Percentiles rank a stretch among this genome's conserved stretches.
phyloP scores from a whole-genome alignment of 2,329 filamentous ascomycete species.

The Colletotrichum tanaceti region DNA sequence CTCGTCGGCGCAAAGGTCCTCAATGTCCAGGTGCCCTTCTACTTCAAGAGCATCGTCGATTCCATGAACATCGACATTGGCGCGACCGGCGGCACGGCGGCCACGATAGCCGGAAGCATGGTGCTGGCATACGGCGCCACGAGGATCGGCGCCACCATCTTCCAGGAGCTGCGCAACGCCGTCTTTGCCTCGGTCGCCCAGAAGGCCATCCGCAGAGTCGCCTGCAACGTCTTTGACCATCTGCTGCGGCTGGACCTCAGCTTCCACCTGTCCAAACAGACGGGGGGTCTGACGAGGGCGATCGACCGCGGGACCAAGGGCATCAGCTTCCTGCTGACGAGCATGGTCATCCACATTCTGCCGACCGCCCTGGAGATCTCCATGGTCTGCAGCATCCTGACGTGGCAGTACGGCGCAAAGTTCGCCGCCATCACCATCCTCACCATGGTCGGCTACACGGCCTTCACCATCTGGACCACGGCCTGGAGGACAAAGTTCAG shows the following conservation, averaged over 20 bases:
- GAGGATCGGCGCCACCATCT: slow-evolving; percentile 87
- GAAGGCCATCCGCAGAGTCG: slow-evolving; percentile 92
- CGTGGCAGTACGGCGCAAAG: slow-evolving; percentile 91
- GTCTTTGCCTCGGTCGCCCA: slow-evolving; percentile 97
- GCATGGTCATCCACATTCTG: slow-evolving; percentile 98
- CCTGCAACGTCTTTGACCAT: slow-evolving; percentile 92
- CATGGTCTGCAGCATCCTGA: slow-evolving; percentile 95
- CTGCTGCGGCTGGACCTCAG: slow-evolving; percentile 87
- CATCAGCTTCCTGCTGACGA: slow-evolving; percentile 95
- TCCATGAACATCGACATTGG: slow-evolving; percentile 96
- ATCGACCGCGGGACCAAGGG: slow-evolving; percentile 98
- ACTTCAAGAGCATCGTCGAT: slow-evolving; percentile 98
- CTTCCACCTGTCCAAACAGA: slow-evolving; percentile 95
- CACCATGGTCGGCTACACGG: slow-evolving; percentile 94
- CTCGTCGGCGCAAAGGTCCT: slow-evolving; percentile 92
- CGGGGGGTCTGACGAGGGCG: slow-evolving; percentile 90
- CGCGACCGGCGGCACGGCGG: slow-evolving; percentile 87
- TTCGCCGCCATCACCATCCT: slow-evolving; percentile 91
- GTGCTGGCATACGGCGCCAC: slow-evolving; percentile 93
- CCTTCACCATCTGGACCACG: slow-evolving; percentile 97
- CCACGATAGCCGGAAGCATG: slow-evolving; percentile 89
- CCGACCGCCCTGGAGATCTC: slow-evolving; percentile 94
- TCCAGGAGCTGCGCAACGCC: slow-evolving; percentile 94
- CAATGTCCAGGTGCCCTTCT: slow-evolving; percentile 98
- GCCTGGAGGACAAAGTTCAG: slow-evolving; percentile 98